Evolutionary conservation across 495 filamentous ascomycete genomes (phyloP).

Genomic region (Neurospora cerealis): DNA sequence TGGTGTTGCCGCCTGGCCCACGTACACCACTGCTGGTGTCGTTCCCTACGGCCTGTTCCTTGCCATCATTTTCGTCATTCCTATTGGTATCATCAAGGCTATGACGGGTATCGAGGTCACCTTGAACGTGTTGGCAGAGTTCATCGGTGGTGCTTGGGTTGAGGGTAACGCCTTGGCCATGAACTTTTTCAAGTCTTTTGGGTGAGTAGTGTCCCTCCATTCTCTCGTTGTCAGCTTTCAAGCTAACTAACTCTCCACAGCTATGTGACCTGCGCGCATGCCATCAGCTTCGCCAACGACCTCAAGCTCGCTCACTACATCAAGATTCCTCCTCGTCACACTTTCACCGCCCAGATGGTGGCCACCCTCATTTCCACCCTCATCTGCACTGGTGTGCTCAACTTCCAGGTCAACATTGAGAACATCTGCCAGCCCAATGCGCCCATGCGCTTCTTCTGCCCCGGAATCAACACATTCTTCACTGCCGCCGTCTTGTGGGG

Average conservation of each 20-base stretch:
- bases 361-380: slow-evolving; percentile 30
- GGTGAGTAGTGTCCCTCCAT: neutral
- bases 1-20: slow-evolving; percentile 29
- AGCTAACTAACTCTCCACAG: neutral
- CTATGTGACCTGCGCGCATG: slow-evolving; percentile 32
- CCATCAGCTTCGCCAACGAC: slow-evolving; percentile 27
- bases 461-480: slow-evolving; percentile 34
- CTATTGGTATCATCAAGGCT: slow-evolving; percentile 31
- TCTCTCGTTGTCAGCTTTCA: neutral
- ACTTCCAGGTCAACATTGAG: slow-evolving; percentile 31
- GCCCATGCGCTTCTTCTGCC: slow-evolving; percentile 31
- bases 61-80: slow-evolving; percentile 32
- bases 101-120: slow-evolving; percentile 35
- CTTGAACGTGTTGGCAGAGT: slow-evolving; percentile 35
- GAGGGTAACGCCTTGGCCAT: slow-evolving; percentile 34
- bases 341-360: slow-evolving; percentile 35
- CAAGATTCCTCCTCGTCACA: slow-evolving; percentile 32
- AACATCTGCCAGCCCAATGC: slow-evolving; percentile 30
- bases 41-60: slow-evolving; percentile 34
- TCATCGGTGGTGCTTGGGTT: slow-evolving; percentile 33
- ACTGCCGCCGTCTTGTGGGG: slow-evolving; percentile 37
- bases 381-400: slow-evolving; percentile 29
- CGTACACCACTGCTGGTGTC: slow-evolving; percentile 29
- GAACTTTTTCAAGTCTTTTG: slow-evolving; percentile 36
- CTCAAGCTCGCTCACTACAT: slow-evolving; percentile 37